These are phyloP conservation scores for Macaranga tanarius DNA, from an alignment of 441 rosid genomes.

Conservation along the genomic window DNA sequence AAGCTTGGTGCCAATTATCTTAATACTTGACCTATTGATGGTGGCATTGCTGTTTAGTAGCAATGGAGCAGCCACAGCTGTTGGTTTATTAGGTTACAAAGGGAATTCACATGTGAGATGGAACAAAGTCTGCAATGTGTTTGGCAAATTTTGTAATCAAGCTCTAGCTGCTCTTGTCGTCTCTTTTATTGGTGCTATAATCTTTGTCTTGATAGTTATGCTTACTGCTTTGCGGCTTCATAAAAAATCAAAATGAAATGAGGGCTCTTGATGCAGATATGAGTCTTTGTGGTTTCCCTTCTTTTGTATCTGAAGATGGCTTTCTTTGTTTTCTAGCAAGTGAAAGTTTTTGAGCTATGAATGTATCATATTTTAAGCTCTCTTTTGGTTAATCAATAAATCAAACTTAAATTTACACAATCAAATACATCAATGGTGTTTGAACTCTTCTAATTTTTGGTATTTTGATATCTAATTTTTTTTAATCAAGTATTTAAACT, in stretches of 20 bases:
- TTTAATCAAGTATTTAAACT: no score
- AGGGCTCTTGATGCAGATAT: no score
- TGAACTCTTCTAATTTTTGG: no score
- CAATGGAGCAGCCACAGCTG: constrained; percentile 58
- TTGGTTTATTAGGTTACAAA: constrained; percentile 51
- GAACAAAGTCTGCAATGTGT: constrained; percentile 59
- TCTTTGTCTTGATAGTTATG: constrained; percentile 45
- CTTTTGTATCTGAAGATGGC: not conserved
- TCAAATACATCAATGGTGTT: no score
- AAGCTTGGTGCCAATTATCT: constrained; percentile 19
- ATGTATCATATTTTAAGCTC: not conserved
- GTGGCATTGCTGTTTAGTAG: constrained; percentile 59
- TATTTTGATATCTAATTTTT: no score
- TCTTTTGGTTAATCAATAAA: not conserved
- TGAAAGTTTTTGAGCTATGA: not conserved
- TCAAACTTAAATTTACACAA: no score
- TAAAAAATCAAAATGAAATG: constrained; percentile 24
- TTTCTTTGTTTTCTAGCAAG: not conserved
- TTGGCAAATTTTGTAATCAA: constrained; percentile 54
- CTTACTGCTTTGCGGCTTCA: constrained; percentile 36
- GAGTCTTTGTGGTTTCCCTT: not conserved
- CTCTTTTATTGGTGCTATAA: constrained; percentile 43
- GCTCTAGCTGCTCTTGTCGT: constrained; percentile 37
- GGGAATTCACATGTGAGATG: constrained; percentile 75
- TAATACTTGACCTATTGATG: constrained; percentile 43